phyloP scores from a whole-genome alignment of 805 yeast genomes.

The Candida andamanensis region DNA sequence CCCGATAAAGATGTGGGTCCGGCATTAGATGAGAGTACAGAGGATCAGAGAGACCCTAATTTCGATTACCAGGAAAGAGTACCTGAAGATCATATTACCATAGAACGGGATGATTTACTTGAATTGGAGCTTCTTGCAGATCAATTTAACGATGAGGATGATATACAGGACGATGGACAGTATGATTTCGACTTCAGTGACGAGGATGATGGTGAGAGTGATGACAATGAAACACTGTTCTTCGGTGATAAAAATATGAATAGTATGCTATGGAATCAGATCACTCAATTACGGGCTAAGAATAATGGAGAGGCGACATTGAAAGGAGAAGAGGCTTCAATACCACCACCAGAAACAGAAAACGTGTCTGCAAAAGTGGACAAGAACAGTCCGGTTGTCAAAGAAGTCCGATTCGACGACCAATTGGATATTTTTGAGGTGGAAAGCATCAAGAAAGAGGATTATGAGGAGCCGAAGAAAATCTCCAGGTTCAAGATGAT shows the following conservation, averaged over 20 bases:
- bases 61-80: no score
- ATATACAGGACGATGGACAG: constrained; percentile 29
- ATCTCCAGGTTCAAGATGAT: constrained; percentile 16
- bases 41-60: no score
- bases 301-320: constrained; percentile 16
- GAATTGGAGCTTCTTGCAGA: constrained; percentile 53
- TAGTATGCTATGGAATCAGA: constrained; percentile 36
- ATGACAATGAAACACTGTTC: constrained; percentile 18
- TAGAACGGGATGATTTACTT: constrained; percentile 41
- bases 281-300: constrained; percentile 26
- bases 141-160: constrained; percentile 39
- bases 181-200: constrained; percentile 28
- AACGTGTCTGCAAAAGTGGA: neutral
- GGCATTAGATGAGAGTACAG: no score
- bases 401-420: constrained; percentile 51
- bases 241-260: constrained; percentile 11
- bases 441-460: constrained; percentile 49
- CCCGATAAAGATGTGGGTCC: no score
- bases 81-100: constrained; percentile 11
- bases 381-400: no score
- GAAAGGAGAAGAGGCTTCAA: neutral
- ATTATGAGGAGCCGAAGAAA: constrained; percentile 22
- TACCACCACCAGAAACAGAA: neutral
- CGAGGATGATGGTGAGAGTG: constrained; percentile 24
- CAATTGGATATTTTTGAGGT: constrained; percentile 54